A percentile compares a stretch with the other conserved stretches of the same genome.
phyloP scores from a whole-genome alignment of 257 asterid species.

The Marsdenia floribunda region DNA sequence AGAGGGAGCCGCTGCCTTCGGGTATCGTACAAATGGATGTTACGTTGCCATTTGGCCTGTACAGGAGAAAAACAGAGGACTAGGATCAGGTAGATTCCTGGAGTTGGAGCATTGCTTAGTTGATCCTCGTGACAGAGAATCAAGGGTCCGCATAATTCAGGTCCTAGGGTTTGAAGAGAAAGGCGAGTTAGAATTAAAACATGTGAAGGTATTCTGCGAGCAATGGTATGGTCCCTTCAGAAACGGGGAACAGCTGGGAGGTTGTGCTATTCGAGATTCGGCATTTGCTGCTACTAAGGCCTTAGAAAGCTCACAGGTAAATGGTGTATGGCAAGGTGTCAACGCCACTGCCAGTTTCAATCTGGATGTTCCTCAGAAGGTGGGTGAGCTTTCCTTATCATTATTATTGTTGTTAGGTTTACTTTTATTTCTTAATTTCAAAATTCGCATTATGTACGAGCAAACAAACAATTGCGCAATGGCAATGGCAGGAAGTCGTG shows the following conservation, averaged over 20 bases:
- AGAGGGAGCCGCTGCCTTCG: conserved; percentile 35
- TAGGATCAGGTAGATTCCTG: conserved; percentile 4
- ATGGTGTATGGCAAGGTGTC: conserved; percentile 58
- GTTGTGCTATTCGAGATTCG: conserved; percentile 77
- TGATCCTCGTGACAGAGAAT: conserved; percentile 52
- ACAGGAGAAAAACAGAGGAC: not conserved
- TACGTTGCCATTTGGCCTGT: conserved; percentile 64
- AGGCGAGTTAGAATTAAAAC: conserved; percentile 29
- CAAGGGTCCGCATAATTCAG: conserved; percentile 62
- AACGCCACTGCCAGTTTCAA: conserved; percentile 36
- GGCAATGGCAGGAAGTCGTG: conserved; percentile 22
- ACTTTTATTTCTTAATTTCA: not conserved
- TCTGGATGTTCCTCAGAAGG: conserved; percentile 21
- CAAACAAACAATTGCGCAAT: too few species aligned
- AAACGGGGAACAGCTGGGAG: conserved; percentile 95
- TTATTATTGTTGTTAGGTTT: not conserved
- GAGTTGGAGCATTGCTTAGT: conserved; percentile 84
- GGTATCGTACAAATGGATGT: conserved; percentile 55
- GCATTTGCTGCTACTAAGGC: conserved; percentile 83
- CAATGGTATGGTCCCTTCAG: conserved; percentile 96
- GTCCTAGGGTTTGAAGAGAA: conserved; percentile 20
- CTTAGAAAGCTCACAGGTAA: conserved; percentile 38
- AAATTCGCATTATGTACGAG: not conserved
- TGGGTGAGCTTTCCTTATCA: conserved; percentile 9
- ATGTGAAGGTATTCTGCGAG: conserved; percentile 59